phyloP scores from a whole-genome alignment of 768 basidiomycete species.

The Mycena sanguinolenta region DNA sequence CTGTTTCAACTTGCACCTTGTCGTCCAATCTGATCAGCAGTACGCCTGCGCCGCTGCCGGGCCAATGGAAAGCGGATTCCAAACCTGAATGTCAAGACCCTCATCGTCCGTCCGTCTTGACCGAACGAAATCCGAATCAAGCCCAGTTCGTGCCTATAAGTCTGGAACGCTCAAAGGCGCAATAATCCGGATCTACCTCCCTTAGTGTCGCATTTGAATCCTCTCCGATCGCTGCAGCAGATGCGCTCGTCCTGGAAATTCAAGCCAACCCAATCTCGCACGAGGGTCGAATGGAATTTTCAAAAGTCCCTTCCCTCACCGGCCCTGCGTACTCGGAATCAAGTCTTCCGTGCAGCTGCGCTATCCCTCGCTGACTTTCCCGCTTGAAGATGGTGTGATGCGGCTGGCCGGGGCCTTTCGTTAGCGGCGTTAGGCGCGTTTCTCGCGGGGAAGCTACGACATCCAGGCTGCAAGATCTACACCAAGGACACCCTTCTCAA shows the following conservation, averaged over 20 bases:
- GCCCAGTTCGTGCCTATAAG: background rate
- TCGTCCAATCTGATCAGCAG: conserved; percentile 22
- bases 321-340: conserved; percentile 22
- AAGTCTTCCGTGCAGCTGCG: background rate
- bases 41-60: conserved; percentile 31
- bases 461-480: conserved; percentile 26
- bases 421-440: conserved; percentile 9
- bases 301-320: conserved; percentile 27
- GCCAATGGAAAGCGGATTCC: conserved; percentile 26
- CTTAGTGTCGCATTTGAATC: conserved; percentile 29
- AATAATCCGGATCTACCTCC: conserved; percentile 27
- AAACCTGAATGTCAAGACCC: background rate
- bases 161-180: conserved; percentile 22
- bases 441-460: conserved; percentile 26
- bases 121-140: background rate
- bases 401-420: conserved; percentile 8
- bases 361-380: background rate
- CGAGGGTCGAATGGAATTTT: conserved; percentile 28
- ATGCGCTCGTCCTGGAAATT: conserved; percentile 31
- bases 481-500: conserved; percentile 30
- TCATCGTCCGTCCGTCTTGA: conserved; percentile 12
- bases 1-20: conserved; percentile 32
- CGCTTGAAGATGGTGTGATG: conserved; percentile 26
- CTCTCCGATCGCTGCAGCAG: conserved; percentile 15
- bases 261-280: background rate